These are phyloP conservation scores for Sporothrix mexicana DNA, from an alignment of 2,329 filamentous ascomycete genomes.

Conservation along the genomic window DNA sequence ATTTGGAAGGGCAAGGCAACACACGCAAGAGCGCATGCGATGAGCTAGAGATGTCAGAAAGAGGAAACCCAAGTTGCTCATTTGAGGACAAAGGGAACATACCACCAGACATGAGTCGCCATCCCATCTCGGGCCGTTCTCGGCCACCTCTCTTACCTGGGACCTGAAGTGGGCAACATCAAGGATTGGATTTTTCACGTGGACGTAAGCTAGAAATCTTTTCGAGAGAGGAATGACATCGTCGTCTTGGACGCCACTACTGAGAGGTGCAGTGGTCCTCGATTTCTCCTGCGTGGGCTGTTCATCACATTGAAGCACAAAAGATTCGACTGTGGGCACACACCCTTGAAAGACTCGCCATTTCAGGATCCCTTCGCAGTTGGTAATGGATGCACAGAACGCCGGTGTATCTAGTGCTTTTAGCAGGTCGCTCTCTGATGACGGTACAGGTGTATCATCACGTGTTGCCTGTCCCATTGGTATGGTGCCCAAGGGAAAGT, in stretches of 20 bases:
- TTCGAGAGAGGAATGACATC: background rate
- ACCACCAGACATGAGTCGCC: constrained; percentile 1
- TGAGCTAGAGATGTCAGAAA: background rate
- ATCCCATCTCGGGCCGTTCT: background rate
- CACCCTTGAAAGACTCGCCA: background rate
- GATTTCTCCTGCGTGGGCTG: background rate
- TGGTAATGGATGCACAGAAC: background rate
- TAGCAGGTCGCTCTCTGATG: background rate
- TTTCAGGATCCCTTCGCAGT: constrained; percentile 1
- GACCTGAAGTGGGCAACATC: background rate
- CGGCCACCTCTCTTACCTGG: background rate
- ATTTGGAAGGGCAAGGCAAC: background rate
- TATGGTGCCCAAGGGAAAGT: background rate
- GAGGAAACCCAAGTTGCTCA: background rate
- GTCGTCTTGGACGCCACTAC: background rate
- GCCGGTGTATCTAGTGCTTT: background rate
- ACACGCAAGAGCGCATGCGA: background rate
- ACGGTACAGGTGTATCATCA: background rate
- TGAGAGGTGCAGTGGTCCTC: background rate
- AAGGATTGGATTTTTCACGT: background rate
- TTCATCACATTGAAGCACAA: background rate
- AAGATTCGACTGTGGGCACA: background rate
- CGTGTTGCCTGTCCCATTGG: no score
- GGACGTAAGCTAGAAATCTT: background rate
- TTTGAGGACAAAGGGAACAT: background rate